Percentiles rank a stretch among this genome's conserved stretches.
Evolutionary conservation across 2,329 filamentous ascomycete species (phyloP).

Genomic region (Arthrobotrys musiformis): DNA sequence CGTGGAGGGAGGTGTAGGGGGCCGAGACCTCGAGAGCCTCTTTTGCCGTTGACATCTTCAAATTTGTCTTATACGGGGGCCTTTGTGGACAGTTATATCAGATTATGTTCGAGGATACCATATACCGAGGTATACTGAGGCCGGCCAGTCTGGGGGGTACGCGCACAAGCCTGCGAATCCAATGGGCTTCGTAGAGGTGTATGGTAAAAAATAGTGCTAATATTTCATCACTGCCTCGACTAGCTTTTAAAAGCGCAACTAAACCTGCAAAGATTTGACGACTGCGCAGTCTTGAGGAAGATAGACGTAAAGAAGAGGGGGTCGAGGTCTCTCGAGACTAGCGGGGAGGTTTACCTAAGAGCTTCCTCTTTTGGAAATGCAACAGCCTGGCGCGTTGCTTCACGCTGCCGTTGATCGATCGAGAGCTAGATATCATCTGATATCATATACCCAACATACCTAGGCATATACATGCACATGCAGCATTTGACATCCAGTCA

Average conservation of each 20-base stretch:
- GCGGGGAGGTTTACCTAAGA: not conserved
- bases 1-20: not conserved
- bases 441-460: too few relatives aligned
- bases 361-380: not conserved
- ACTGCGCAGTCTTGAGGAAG: not conserved
- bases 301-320: too few relatives aligned
- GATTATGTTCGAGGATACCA: too few relatives aligned
- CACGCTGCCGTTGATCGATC: too few relatives aligned
- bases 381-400: not conserved
- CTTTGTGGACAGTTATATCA: not conserved
- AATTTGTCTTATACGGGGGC: not conserved
- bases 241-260: too few relatives aligned
- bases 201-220: not conserved
- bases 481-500: too few relatives aligned
- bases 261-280: not conserved
- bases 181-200: too few relatives aligned
- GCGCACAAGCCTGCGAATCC: too few relatives aligned
- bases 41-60: conserved; percentile 1
- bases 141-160: not conserved
- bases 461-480: too few relatives aligned
- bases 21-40: not conserved
- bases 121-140: too few relatives aligned
- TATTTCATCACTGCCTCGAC: not conserved
- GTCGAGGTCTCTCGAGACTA: not conserved
- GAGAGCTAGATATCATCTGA: too few relatives aligned